Evolutionary conservation across 163 green algal species (phyloP).

Genomic region (Chlamydomonas reinhardtii): DNA sequence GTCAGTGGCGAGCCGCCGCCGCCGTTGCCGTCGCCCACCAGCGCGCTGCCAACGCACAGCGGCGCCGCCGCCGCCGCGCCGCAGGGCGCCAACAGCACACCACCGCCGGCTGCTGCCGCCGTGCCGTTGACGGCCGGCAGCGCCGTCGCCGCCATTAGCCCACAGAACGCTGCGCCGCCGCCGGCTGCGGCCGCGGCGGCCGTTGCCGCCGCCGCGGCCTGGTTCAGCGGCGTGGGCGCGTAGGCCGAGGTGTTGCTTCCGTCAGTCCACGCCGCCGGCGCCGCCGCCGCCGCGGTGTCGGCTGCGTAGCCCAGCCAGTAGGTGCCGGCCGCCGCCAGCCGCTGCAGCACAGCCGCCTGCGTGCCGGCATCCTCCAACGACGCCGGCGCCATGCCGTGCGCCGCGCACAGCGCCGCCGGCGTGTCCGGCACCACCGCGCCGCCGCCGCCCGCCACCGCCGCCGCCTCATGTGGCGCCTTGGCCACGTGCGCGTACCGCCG

Average conservation of each 20-base stretch:
- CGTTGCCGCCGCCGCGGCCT: neutral
- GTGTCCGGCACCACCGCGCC: neutral
- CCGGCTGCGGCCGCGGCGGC: neutral
- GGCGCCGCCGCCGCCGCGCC: conserved; percentile 7
- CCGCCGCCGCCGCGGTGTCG: neutral
- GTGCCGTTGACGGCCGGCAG: neutral
- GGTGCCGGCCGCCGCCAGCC: neutral
- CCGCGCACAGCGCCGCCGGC: neutral
- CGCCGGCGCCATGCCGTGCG: conserved; percentile 22
- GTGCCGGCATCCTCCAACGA: neutral
- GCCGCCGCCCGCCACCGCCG: neutral
- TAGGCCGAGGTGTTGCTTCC: neutral
- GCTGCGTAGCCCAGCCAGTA: conserved; percentile 22
- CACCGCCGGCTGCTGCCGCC: neutral
- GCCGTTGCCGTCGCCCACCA: neutral
- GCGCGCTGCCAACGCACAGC: conserved; percentile 10
- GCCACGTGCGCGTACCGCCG: conserved; percentile 5
- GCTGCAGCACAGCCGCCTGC: conserved; percentile 15
- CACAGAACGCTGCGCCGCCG: neutral
- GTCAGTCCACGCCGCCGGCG: conserved; percentile 11
- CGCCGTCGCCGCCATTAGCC: neutral
- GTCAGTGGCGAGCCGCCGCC: neutral
- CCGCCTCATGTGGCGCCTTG: neutral
- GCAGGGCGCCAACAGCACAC: neutral
- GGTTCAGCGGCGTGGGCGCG: neutral